These are phyloP conservation scores for Trypanosoma vivax DNA, from an alignment of 208 protist species.

Conservation along the genomic window DNA sequence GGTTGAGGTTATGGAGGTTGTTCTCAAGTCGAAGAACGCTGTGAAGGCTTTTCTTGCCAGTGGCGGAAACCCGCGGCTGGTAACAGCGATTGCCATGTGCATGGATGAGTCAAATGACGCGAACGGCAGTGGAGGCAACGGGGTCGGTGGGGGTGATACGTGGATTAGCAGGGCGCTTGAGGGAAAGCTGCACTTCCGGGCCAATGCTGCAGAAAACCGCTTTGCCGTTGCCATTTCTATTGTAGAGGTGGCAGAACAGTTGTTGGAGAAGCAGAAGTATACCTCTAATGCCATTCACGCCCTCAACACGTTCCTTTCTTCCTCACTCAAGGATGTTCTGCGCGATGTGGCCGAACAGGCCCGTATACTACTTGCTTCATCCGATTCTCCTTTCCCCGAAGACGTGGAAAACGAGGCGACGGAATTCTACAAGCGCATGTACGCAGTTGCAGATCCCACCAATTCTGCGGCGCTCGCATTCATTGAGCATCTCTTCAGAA, in stretches of 20 bases:
- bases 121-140: neutral
- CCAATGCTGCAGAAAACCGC: constrained; percentile 78
- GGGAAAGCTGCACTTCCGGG: constrained; percentile 74
- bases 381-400: constrained; percentile 71
- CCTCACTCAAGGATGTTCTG: constrained; percentile 74
- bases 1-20: constrained; percentile 65
- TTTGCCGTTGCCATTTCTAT: constrained; percentile 82
- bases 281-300: constrained; percentile 72
- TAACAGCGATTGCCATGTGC: constrained; percentile 85
- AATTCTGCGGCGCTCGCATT: constrained; percentile 43
- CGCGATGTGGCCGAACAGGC: constrained; percentile 69
- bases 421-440: constrained; percentile 82
- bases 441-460: constrained; percentile 37
- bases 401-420: constrained; percentile 82
- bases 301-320: constrained; percentile 65
- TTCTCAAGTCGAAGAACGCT: constrained; percentile 58
- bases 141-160: constrained; percentile 35
- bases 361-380: constrained; percentile 56
- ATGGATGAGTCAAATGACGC: constrained; percentile 75
- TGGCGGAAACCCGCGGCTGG: constrained; percentile 70
- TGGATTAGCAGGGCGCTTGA: constrained; percentile 80
- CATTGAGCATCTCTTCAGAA: constrained; percentile 59
- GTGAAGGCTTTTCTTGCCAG: constrained; percentile 59
- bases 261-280: constrained; percentile 76
- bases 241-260: constrained; percentile 80